phyloP scores from a whole-genome alignment of 2,329 filamentous ascomycete species.

The Ophiocordyceps robertsii region DNA sequence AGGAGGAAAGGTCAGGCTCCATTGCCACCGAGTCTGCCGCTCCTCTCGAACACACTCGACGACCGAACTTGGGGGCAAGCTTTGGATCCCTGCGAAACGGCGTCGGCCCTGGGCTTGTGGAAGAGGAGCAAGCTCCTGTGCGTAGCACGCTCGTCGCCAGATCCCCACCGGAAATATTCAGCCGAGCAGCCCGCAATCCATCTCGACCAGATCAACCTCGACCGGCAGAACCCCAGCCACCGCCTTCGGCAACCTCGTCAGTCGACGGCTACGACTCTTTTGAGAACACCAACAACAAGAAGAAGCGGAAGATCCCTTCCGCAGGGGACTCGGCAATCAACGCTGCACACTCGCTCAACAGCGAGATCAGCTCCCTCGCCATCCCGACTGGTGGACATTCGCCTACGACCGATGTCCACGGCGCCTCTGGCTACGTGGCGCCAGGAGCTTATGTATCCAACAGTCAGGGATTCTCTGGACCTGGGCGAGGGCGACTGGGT shows the following conservation, averaged over 20 bases:
- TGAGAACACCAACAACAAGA: slow-evolving; percentile 98
- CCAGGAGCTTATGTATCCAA: slow-evolving; percentile 37
- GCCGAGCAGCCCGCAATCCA: slow-evolving; percentile 26
- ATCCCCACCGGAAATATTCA: slow-evolving; percentile 31
- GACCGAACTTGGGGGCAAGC: slow-evolving; percentile 10
- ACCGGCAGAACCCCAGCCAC: slow-evolving; percentile 36
- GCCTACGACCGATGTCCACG: slow-evolving; percentile 16
- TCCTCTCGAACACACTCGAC: slow-evolving; percentile 9
- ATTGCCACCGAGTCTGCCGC: slow-evolving; percentile 8
- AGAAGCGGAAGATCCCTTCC: slow-evolving; percentile 94
- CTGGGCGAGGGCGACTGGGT: slow-evolving; percentile 75
- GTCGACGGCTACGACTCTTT: slow-evolving; percentile 91
- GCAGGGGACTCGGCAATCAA: slow-evolving; percentile 53
- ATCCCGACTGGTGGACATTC: slow-evolving; percentile 10
- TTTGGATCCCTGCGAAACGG: slow-evolving; percentile 14
- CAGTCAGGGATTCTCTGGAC: slow-evolving; percentile 58
- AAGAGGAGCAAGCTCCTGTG: slow-evolving; percentile 39
- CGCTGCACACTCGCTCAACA: slow-evolving; percentile 22
- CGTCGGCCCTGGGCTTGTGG: slow-evolving; percentile 43
- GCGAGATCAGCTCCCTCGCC: slow-evolving; percentile 26
- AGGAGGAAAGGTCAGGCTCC: slow-evolving; percentile 24
- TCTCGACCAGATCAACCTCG: slow-evolving; percentile 31
- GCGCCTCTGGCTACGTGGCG: slow-evolving; percentile 15
- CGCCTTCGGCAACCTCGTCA: slow-evolving; percentile 56
- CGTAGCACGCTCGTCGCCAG: slow-evolving; percentile 28